phyloP scores from a whole-genome alignment of 2,329 filamentous ascomycete species.

The Trichoderma afroharzianum region DNA sequence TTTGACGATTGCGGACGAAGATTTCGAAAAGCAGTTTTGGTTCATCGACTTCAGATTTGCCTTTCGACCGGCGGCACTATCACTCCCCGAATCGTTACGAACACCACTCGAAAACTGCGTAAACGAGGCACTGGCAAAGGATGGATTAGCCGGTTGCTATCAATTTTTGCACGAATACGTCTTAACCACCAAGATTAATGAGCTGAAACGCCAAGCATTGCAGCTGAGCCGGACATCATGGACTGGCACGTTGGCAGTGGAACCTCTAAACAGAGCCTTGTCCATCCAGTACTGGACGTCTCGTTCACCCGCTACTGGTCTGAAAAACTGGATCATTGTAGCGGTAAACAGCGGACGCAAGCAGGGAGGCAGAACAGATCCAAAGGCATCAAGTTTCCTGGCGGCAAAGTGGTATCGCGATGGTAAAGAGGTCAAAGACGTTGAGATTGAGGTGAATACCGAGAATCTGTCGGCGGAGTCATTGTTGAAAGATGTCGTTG shows the following conservation, averaged over 20 bases:
- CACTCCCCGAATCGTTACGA: conserved; percentile 61
- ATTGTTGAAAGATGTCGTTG: conserved; percentile 70
- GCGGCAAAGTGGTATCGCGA: conserved; percentile 80
- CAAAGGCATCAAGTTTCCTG: conserved; percentile 51
- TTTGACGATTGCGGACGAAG: conserved; percentile 83
- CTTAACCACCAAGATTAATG: conserved; percentile 84
- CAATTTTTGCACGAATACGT: conserved; percentile 82
- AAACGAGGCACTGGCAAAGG: conserved; percentile 65
- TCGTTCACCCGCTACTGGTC: conserved; percentile 47
- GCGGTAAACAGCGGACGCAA: conserved; percentile 68
- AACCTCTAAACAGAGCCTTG: conserved; percentile 75
- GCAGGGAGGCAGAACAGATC: conserved; percentile 36
- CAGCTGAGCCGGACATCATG: conserved; percentile 68
- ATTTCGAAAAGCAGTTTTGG: conserved; percentile 79
- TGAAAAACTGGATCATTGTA: conserved; percentile 88
- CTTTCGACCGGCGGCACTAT: conserved; percentile 65
- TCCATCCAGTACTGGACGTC: conserved; percentile 88
- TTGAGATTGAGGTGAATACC: conserved; percentile 64
- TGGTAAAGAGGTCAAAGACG: conserved; percentile 67
- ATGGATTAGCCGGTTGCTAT: conserved; percentile 78
- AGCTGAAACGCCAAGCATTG: conserved; percentile 72
- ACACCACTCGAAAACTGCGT: conserved; percentile 65
- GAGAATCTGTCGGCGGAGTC: conserved; percentile 67
- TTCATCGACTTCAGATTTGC: conserved; percentile 88
- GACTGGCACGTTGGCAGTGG: conserved; percentile 73